phyloP scores from a whole-genome alignment of 2,329 filamentous ascomycete species.

The Trichoderma sp. region DNA sequence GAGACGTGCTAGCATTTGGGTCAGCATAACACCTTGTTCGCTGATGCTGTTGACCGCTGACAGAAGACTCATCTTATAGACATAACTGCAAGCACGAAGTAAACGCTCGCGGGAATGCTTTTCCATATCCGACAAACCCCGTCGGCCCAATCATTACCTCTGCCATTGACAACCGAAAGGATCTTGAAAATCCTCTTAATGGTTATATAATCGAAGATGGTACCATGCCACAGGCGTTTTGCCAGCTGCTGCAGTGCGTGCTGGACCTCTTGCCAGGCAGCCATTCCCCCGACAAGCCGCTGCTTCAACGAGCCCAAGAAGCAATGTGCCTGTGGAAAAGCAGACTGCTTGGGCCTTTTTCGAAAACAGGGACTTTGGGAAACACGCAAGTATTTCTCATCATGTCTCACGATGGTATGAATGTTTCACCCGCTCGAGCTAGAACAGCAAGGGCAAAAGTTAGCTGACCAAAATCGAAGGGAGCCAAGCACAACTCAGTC shows the following conservation, averaged over 20 bases:
- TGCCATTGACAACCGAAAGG: constrained; percentile 56
- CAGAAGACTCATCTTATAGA: constrained; percentile 28
- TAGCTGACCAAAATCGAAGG: constrained; percentile 29
- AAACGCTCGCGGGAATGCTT: constrained; percentile 53
- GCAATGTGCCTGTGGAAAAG: constrained; percentile 37
- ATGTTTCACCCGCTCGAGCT: rapidly evolving
- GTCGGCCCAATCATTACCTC: constrained; percentile 62
- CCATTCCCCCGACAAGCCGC: neutral
- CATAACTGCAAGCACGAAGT: constrained; percentile 58
- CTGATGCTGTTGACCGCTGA: neutral
- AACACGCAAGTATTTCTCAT: constrained; percentile 62
- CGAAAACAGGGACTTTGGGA: constrained; percentile 52
- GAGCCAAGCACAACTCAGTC: constrained; percentile 57
- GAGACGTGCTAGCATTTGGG: constrained; percentile 63
- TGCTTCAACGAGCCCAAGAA: constrained; percentile 16
- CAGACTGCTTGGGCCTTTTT: constrained; percentile 58
- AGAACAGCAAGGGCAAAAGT: neutral
- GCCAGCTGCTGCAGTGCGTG: constrained; percentile 54
- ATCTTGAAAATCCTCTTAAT: constrained; percentile 50
- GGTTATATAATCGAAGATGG: constrained; percentile 65
- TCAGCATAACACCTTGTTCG: constrained; percentile 28
- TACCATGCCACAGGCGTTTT: constrained; percentile 55
- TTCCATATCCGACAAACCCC: constrained; percentile 49
- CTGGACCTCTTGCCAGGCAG: constrained; percentile 48
- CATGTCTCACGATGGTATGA: constrained; percentile 62